These are phyloP conservation scores for Arachis stenosperma DNA, from an alignment of 306 rosid species.

Conservation along the genomic window DNA sequence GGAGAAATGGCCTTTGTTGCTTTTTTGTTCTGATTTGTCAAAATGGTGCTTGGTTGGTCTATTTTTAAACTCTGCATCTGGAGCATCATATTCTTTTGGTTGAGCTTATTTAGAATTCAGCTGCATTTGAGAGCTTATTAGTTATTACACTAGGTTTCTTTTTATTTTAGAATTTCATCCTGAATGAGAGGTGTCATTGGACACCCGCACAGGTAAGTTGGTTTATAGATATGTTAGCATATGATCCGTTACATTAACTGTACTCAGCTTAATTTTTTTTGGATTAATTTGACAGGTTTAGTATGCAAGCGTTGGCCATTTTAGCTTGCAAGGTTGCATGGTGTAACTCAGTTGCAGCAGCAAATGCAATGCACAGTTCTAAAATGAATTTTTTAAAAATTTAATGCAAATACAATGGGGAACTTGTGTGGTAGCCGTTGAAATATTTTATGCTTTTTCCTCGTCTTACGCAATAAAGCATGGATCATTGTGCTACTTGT, in stretches of 20 bases:
- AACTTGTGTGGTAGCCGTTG: background rate
- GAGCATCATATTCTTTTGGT: background rate
- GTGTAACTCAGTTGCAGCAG: conserved; percentile 14
- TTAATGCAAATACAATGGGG: background rate
- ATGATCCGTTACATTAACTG: background rate
- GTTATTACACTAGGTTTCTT: background rate
- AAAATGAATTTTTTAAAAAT: background rate
- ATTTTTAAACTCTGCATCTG: background rate
- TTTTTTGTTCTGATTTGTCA: background rate
- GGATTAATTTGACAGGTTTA: conserved; percentile 35
- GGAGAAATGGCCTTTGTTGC: background rate
- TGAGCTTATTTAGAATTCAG: background rate
- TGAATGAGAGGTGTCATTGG: background rate
- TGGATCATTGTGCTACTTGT: background rate
- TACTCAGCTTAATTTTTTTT: conserved; percentile 27
- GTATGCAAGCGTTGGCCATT: conserved; percentile 11
- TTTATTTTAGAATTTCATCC: background rate
- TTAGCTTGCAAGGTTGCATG: conserved; percentile 15
- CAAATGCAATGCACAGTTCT: conserved; percentile 9
- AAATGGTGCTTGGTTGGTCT: background rate
- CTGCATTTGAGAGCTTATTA: background rate
- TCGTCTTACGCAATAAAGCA: background rate
- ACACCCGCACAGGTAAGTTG: background rate
- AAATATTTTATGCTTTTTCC: background rate
- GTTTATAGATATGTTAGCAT: background rate